Evolutionary conservation across 164 flowering plant genomes (phyloP).

Genomic region (grape (Vitis vinifera)): DNA sequence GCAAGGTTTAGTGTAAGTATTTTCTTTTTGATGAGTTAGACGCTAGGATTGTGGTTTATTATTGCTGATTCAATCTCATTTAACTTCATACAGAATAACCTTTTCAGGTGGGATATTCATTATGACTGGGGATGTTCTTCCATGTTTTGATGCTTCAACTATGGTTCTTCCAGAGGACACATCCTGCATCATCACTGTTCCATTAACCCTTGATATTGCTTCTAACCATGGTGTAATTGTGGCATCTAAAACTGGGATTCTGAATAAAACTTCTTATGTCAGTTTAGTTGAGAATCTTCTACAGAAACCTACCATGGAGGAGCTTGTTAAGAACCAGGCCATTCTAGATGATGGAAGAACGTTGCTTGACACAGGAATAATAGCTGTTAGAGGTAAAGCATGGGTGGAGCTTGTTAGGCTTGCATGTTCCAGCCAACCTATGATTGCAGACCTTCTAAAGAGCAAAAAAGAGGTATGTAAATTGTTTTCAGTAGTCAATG

Average conservation of each 20-base stretch:
- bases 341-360: conserved; percentile 90
- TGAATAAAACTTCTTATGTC: conserved; percentile 37
- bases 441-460: conserved; percentile 67
- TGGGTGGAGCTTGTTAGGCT: conserved; percentile 82
- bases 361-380: conserved; percentile 94
- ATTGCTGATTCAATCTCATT: not conserved
- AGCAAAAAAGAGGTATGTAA: conserved; percentile 74
- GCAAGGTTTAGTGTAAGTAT: not conserved
- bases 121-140: conserved; percentile 99
- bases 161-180: conserved; percentile 83
- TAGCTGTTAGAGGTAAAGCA: conserved; percentile 90
- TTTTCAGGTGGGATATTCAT: conserved; percentile 88
- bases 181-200: conserved; percentile 93
- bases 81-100: not conserved
- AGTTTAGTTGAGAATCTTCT: conserved; percentile 80
- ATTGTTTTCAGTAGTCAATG: conserved; percentile 3
- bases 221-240: conserved; percentile 97
- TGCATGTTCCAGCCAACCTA: conserved; percentile 60
- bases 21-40: not conserved
- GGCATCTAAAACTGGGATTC: conserved; percentile 53
- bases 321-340: conserved; percentile 72
- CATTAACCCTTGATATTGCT: conserved; percentile 94
- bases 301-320: conserved; percentile 81
- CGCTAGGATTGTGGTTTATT: not conserved
- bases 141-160: conserved; percentile 86